Percentiles rank a stretch among this genome's conserved stretches.
These are phyloP conservation scores for Curvularia hawaiiensis DNA, from an alignment of 2,329 filamentous ascomycete genomes.

Conservation along the genomic window DNA sequence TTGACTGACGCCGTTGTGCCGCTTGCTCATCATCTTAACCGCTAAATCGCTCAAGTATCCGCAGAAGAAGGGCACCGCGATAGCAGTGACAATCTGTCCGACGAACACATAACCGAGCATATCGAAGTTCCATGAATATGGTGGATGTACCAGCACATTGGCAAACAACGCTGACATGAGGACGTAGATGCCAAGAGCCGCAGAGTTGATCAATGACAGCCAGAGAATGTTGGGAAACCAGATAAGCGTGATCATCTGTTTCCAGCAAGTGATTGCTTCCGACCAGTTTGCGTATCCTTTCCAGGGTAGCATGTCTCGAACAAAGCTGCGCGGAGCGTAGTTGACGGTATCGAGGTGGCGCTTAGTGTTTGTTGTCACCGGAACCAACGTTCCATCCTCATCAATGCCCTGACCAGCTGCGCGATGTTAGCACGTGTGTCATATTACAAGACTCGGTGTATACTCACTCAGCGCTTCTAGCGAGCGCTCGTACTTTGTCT, in stretches of 20 bases:
- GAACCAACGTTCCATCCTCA: constrained; percentile 14
- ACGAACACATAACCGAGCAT: constrained; percentile 18
- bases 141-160: constrained; percentile 12
- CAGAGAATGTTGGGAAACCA: constrained; percentile 22
- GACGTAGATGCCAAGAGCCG: constrained; percentile 16
- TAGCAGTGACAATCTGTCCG: constrained; percentile 14
- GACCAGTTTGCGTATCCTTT: constrained; percentile 15
- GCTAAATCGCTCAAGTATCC: constrained; percentile 13
- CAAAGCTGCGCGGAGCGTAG: constrained; percentile 11
- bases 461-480: constrained; percentile 17
- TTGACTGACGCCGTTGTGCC: constrained; percentile 8
- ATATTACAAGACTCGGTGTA: not conserved
- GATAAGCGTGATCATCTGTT: constrained; percentile 19
- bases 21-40: constrained; percentile 11
- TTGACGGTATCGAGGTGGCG: constrained; percentile 12
- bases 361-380: constrained; percentile 14
- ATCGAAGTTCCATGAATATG: constrained; percentile 15
- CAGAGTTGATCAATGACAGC: constrained; percentile 13
- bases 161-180: constrained; percentile 20
- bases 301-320: constrained; percentile 18
- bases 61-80: constrained; percentile 17
- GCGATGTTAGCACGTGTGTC: not conserved
- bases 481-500: constrained; percentile 17
- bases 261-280: constrained; percentile 17
- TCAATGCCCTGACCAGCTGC: constrained; percentile 17